phyloP scores from a whole-genome alignment of 208 protist species.

The Leishmania mexicana region DNA sequence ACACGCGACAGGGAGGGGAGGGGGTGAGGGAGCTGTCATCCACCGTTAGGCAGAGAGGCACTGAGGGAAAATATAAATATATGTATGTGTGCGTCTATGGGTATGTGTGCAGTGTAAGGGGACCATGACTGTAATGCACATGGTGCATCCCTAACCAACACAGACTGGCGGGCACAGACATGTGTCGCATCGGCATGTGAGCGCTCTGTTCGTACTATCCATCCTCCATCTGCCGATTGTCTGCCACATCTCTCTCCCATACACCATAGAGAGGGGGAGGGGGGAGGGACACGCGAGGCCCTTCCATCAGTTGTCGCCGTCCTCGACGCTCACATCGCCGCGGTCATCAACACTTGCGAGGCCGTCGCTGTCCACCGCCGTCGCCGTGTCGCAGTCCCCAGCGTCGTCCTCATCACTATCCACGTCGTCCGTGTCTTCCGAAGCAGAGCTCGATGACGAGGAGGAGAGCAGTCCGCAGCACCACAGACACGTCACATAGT shows the following conservation, averaged over 20 bases:
- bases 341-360: slow-evolving; percentile 8
- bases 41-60: not conserved
- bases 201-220: not conserved
- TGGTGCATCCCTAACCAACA: not conserved
- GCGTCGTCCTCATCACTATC: slow-evolving; percentile 20
- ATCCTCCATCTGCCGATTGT: not conserved
- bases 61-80: not conserved
- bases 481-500: slow-evolving; percentile 84
- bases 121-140: not conserved
- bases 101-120: not conserved
- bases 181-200: not conserved
- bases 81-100: not conserved
- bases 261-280: no score
- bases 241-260: not conserved
- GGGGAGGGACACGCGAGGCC: not conserved
- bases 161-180: not conserved
- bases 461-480: slow-evolving; percentile 75
- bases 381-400: not conserved
- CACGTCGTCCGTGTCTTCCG: slow-evolving; percentile 18
- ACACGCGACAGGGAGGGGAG: not conserved
- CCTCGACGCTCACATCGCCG: not conserved
- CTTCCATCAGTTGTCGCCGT: not conserved
- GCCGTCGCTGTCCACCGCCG: slow-evolving; percentile 7
- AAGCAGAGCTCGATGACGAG: slow-evolving; percentile 37
- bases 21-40: not conserved